These are phyloP conservation scores for Xylaria sp. DNA, from an alignment of 2,329 filamentous ascomycete genomes.

Conservation along the genomic window DNA sequence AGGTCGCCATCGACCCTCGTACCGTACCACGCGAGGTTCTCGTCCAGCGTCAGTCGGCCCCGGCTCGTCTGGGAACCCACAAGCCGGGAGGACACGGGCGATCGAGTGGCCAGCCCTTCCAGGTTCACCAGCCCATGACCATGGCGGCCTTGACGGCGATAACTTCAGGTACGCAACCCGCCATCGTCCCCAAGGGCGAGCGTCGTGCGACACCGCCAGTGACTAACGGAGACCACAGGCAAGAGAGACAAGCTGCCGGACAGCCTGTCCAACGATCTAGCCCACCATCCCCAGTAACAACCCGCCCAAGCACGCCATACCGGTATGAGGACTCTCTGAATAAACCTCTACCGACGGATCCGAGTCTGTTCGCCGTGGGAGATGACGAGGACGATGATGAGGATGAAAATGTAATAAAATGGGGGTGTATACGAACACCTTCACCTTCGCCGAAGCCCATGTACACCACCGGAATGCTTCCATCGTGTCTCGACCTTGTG, in stretches of 20 bases:
- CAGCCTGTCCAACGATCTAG: not conserved
- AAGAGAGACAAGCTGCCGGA: not conserved
- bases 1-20: constrained; percentile 38
- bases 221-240: not conserved
- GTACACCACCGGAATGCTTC: constrained; percentile 5
- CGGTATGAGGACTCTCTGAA: not conserved
- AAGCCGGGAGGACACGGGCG: not conserved
- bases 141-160: too few relatives aligned
- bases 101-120: constrained; percentile 5
- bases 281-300: not conserved
- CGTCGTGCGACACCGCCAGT: not conserved
- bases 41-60: constrained; percentile 23
- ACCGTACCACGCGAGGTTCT: constrained; percentile 37
- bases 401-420: not conserved
- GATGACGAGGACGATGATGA: not conserved
- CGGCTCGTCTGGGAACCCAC: not conserved
- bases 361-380: constrained; percentile 15
- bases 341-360: constrained; percentile 9
- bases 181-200: not conserved
- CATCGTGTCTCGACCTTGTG: not conserved
- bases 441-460: constrained; percentile 11
- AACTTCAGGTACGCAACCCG: not conserved
- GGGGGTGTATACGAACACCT: not conserved
- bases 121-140: constrained; percentile 16
- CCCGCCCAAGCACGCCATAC: not conserved